Evolutionary conservation across 257 asterid genomes (phyloP), one percentile per base, ranked within the genome.

Genomic region (Anisodus tanguticus): DNA sequence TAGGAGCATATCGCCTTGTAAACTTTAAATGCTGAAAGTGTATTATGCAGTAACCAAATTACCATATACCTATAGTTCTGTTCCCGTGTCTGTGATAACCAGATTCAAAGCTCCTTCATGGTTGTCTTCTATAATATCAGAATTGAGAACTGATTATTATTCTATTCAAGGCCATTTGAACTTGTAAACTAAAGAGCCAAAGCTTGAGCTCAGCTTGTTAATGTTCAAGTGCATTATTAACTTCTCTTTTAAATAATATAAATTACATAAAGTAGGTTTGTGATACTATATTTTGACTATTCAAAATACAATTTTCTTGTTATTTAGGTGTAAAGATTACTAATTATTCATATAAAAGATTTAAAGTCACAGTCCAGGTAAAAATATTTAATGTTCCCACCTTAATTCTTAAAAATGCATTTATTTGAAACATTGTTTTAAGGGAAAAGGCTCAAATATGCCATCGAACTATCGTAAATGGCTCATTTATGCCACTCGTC

Each of bases 141-240:
- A 67, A 67, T 35, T 66, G 22, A 67, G 47, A 67, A 67, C 74
- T 67, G 74, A 35, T 31, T 67, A 35, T 67, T 35, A 67, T 12
- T 67, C 74, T 67, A 67, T 67, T 35, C 47, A 31, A 31, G 35
- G 35, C 35, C 19, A 11, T 66, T 31, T 66, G 43, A 67, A 67
- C 49, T 35, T 67, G 74, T 67, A 67, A 45, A 35, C 47, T 67
- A 41, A 2, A 67, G 74, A 6, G 74, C 19, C 74, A 12, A 67
- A 35, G 74, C 49, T 67, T 67, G 49, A 67, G 74, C 74, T 67
- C 74, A 67, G 74, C 37, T 67, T 67, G 11, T 35, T 35, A 35
- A 67, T 67, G 49, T 8, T 67, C 49, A 67, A 67, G 35, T 66
- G 72, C 74, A 67, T 67, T 67, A 35, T 66, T 35, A 12, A 67